phyloP scores from a whole-genome alignment of 1,139 yeast species.

The Eremothecium gossypii region DNA sequence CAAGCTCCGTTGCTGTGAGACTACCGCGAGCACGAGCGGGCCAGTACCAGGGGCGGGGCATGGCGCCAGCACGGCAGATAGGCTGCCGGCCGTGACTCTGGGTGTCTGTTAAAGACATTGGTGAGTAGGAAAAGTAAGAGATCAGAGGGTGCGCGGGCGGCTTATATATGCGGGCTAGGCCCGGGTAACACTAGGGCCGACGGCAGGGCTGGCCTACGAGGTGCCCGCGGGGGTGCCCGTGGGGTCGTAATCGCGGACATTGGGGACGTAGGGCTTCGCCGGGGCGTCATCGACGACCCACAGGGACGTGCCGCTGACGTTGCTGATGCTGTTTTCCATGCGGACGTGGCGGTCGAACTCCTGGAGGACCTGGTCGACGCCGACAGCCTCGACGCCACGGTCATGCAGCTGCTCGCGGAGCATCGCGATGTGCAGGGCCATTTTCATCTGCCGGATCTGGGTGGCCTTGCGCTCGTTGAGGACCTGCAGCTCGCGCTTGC shows the following conservation, averaged over 20 bases:
- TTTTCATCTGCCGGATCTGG: constrained; percentile 46
- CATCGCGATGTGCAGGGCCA: constrained; percentile 57
- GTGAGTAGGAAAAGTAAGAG: constrained; percentile 31
- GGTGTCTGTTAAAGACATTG: constrained; percentile 84
- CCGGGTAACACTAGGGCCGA: neutral
- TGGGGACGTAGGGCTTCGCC: constrained; percentile 45
- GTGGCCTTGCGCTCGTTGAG: constrained; percentile 40
- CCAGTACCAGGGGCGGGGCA: constrained; percentile 15
- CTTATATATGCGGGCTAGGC: neutral
- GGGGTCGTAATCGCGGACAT: constrained; percentile 47
- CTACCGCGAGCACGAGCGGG: constrained; percentile 83
- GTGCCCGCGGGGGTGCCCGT: neutral
- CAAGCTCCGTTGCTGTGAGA: constrained; percentile 48
- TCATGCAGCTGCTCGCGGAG: constrained; percentile 49
- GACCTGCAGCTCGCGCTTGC: constrained; percentile 40
- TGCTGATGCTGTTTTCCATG: constrained; percentile 45
- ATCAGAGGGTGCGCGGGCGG: neutral
- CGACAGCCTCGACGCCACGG: constrained; percentile 43
- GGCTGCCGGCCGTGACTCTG: constrained; percentile 69
- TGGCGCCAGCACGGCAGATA: constrained; percentile 21
- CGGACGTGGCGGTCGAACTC: constrained; percentile 49
- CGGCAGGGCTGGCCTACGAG: neutral
- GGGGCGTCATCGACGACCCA: constrained; percentile 50
- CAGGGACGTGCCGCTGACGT: constrained; percentile 45
- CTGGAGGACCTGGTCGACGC: constrained; percentile 41